Evolutionary conservation across 2,329 filamentous ascomycete species (phyloP).

Genomic region (Diaporthe sp.): DNA sequence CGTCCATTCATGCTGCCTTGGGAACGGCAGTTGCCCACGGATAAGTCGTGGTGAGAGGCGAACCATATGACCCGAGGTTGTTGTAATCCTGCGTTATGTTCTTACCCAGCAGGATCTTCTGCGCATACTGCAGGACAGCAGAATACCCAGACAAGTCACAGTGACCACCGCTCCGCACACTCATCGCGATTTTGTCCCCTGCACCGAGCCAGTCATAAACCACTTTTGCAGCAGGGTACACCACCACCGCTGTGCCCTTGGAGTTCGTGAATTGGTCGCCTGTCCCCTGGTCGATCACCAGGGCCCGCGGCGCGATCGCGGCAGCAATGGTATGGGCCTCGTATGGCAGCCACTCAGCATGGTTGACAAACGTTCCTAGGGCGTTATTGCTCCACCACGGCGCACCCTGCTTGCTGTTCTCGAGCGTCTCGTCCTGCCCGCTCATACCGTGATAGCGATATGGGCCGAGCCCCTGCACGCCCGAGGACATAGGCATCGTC

Average conservation of each 20-base stretch:
- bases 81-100: conserved; percentile 61
- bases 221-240: conserved; percentile 64
- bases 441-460: conserved; percentile 63
- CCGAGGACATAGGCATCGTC: conserved; percentile 69
- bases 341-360: conserved; percentile 64
- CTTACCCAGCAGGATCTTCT: conserved; percentile 61
- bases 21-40: conserved; percentile 60
- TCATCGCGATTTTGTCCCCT: conserved; percentile 63
- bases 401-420: conserved; percentile 65
- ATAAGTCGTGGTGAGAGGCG: conserved; percentile 59
- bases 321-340: conserved; percentile 72
- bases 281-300: conserved; percentile 69
- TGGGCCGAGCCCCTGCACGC: conserved; percentile 67
- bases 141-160: conserved; percentile 64
- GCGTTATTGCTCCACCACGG: conserved; percentile 68
- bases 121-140: conserved; percentile 62
- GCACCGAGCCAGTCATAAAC: conserved; percentile 68
- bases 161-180: conserved; percentile 60
- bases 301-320: conserved; percentile 67
- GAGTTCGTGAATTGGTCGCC: conserved; percentile 62
- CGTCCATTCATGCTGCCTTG: background rate
- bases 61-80: conserved; percentile 58
- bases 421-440: conserved; percentile 61
- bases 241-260: conserved; percentile 63
- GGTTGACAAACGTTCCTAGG: conserved; percentile 70